Percentiles rank a stretch among this genome's conserved stretches.
Evolutionary conservation across 2,329 filamentous ascomycete species (phyloP).

Genomic region (Chrysosporium queenslandicum): DNA sequence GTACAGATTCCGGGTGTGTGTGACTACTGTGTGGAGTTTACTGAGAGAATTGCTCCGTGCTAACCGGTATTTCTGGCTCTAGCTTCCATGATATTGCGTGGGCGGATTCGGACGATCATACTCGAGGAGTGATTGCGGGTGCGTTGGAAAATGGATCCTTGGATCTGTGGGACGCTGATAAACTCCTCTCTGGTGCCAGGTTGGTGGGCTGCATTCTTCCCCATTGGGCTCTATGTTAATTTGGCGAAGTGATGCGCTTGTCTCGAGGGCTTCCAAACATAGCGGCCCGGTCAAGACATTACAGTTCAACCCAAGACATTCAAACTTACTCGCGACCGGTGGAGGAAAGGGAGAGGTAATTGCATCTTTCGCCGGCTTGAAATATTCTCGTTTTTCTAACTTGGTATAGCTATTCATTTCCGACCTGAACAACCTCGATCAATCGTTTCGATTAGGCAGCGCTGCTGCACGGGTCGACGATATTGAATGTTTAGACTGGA

Average conservation of each 20-base stretch:
- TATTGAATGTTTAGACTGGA: slow-evolving; percentile 95
- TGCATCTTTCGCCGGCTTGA: neutral
- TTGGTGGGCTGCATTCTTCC: slow-evolving; percentile 24
- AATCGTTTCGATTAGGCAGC: slow-evolving; percentile 80
- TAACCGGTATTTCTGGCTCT: slow-evolving; percentile 19
- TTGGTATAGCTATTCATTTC: slow-evolving; percentile 64
- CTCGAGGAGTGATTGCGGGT: slow-evolving; percentile 83
- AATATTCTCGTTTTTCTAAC: slow-evolving; percentile 4
- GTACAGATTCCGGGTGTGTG: slow-evolving; percentile 74
- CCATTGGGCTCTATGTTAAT: neutral
- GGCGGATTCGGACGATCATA: slow-evolving; percentile 69
- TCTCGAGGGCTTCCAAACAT: slow-evolving; percentile 82
- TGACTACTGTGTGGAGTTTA: neutral
- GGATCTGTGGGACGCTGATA: slow-evolving; percentile 84
- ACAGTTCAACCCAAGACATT: slow-evolving; percentile 90
- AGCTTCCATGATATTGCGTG: slow-evolving; percentile 95
- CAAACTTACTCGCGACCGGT: slow-evolving; percentile 83
- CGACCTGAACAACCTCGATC: slow-evolving; percentile 80
- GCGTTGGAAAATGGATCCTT: slow-evolving; percentile 90
- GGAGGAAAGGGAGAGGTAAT: slow-evolving; percentile 76
- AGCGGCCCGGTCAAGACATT: slow-evolving; percentile 85
- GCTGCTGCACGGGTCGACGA: slow-evolving; percentile 84
- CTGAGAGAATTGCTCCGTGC: slow-evolving; percentile 10
- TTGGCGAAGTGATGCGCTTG: slow-evolving; percentile 57
- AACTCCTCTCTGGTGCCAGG: slow-evolving; percentile 46